Conservation (phyloP, 768 basidiomycete genomes). For the Mycena haematopus region DNA sequence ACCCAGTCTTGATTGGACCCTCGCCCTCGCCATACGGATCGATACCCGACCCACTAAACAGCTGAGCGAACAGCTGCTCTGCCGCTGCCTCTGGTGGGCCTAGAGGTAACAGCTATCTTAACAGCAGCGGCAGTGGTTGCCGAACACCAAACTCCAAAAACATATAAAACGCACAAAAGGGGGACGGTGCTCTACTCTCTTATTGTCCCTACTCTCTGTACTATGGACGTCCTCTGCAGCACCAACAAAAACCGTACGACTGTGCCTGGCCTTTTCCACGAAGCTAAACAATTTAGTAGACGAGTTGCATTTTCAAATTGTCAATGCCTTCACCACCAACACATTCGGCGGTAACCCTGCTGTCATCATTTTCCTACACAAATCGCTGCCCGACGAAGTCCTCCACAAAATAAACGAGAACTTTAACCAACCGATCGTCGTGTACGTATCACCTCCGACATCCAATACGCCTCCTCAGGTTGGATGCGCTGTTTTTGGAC, state of each 20-base stretch:
- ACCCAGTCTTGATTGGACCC: not conserved
- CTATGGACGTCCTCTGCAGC: not conserved
- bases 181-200: too few relatives aligned
- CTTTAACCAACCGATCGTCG: constrained; percentile 20
- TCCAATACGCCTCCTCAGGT: not conserved
- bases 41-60: not conserved
- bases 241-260: not conserved
- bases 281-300: too few relatives aligned
- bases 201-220: not conserved
- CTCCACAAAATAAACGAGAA: constrained; percentile 15
- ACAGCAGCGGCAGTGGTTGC: too few relatives aligned
- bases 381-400: constrained; percentile 7
- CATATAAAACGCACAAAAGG: not conserved
- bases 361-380: constrained; percentile 11
- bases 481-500: constrained; percentile 1
- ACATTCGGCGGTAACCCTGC: constrained; percentile 20
- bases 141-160: too few relatives aligned
- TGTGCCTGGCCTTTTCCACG: not conserved
- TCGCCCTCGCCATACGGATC: not conserved
- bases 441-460: constrained; percentile 10
- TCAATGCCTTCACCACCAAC: constrained; percentile 10
- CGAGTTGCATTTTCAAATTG: not conserved
- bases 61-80: not conserved
- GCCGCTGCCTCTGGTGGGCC: too few relatives aligned
- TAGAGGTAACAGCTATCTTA: too few relatives aligned